A percentile compares a stretch with the other conserved stretches of the same genome.
Evolutionary conservation across 164 flowering plant species (phyloP).

Genomic region (Taxillus chinensis): DNA sequence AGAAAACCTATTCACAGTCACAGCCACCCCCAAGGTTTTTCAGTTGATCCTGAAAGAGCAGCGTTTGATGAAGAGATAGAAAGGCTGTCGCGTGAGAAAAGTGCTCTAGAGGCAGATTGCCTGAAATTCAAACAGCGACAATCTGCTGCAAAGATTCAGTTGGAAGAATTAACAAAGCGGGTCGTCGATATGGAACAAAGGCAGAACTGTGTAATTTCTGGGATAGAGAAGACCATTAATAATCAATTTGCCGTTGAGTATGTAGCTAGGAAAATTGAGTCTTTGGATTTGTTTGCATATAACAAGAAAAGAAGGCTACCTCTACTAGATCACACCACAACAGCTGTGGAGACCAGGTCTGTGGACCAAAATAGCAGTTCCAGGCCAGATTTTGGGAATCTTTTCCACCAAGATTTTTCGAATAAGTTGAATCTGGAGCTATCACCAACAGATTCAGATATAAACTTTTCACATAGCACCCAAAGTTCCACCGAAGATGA

Average conservation of each 20-base stretch:
- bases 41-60: conserved; percentile 67
- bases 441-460: conserved; percentile 75
- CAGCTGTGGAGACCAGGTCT: conserved; percentile 34
- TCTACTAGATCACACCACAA: conserved; percentile 26
- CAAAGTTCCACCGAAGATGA: conserved; percentile 79
- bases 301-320: conserved; percentile 77
- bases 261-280: conserved; percentile 47
- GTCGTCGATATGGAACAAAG: conserved; percentile 56
- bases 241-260: conserved; percentile 55
- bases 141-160: conserved; percentile 39
- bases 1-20: conserved; percentile 95
- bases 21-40: conserved; percentile 58
- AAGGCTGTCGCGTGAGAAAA: conserved; percentile 59
- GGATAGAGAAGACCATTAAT: conserved; percentile 46
- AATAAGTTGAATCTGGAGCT: conserved; percentile 63
- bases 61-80: conserved; percentile 82
- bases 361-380: conserved; percentile 44
- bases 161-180: conserved; percentile 43
- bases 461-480: conserved; percentile 56
- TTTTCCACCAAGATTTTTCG: conserved; percentile 51
- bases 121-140: conserved; percentile 39
- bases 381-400: conserved; percentile 39
- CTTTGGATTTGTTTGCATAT: conserved; percentile 57
- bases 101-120: conserved; percentile 38
- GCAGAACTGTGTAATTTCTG: conserved; percentile 47